A percentile compares a stretch with the other conserved stretches of the same genome.
These are phyloP conservation scores for Torulaspora maleeae DNA, from an alignment of 805 yeast species.

Conservation along the genomic window DNA sequence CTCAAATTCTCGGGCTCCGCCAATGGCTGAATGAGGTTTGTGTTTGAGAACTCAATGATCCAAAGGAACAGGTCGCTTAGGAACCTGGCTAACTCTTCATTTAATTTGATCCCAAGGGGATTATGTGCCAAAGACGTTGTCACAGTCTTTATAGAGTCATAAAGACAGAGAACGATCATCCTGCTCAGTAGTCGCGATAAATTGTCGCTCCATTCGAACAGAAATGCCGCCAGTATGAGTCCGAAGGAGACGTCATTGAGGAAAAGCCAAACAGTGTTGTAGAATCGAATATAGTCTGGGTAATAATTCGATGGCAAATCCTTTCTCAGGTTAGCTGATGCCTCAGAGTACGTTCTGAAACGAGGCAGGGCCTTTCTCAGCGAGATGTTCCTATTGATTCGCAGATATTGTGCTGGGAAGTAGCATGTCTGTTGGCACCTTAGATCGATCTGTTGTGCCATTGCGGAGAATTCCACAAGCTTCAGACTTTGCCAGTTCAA, in stretches of 20 bases:
- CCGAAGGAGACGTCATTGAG: conserved; percentile 81
- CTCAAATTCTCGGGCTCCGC: conserved; percentile 28
- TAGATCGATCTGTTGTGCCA: conserved; percentile 74
- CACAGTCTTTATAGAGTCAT: conserved; percentile 43
- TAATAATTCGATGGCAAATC: conserved; percentile 43
- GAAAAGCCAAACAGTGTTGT: conserved; percentile 85
- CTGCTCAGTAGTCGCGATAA: conserved; percentile 38
- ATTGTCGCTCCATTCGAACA: conserved; percentile 39
- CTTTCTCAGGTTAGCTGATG: conserved; percentile 17
- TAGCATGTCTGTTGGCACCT: conserved; percentile 70
- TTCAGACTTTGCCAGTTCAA: conserved; percentile 19
- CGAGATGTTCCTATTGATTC: conserved; percentile 37
- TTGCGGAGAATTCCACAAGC: conserved; percentile 43
- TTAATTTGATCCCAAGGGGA: conserved; percentile 92
- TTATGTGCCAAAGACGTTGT: conserved; percentile 76
- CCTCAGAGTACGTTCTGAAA: conserved; percentile 12
- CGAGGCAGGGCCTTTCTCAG: conserved; percentile 17
- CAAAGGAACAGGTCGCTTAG: conserved; percentile 82
- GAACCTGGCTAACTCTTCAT: conserved; percentile 77
- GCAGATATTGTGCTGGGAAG: conserved; percentile 73
- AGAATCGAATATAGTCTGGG: conserved; percentile 68
- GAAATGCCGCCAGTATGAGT: conserved; percentile 46
- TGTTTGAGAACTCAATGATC: conserved; percentile 69
- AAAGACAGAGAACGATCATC: conserved; percentile 24
- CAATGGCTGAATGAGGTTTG: conserved; percentile 23